phyloP scores from a whole-genome alignment of 192 early-diverging fungal species.

The Lobulomyces angularis region DNA sequence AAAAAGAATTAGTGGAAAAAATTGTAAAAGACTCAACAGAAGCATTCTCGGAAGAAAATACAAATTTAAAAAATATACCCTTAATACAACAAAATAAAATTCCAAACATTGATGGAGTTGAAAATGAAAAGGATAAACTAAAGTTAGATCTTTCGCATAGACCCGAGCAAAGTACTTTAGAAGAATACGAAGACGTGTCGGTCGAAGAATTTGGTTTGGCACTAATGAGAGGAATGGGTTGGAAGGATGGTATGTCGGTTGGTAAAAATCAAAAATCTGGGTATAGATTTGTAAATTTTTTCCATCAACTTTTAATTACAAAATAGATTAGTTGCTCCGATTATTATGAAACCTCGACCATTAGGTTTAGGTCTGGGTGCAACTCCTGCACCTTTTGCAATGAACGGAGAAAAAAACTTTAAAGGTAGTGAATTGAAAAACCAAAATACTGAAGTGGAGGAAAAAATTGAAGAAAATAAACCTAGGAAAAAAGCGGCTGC shows the following conservation, averaged over 20 bases:
- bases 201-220: conserved; percentile 83
- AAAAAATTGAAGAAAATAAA: too few relatives aligned
- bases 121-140: conserved; percentile 43
- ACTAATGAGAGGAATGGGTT: conserved; percentile 81
- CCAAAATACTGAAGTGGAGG: too few relatives aligned
- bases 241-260: conserved; percentile 55
- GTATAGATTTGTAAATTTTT: too few relatives aligned
- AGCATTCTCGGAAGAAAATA: too few relatives aligned
- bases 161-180: conserved; percentile 52
- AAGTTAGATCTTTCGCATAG: conserved; percentile 46
- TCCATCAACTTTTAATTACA: conserved; percentile 1
- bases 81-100: conserved; percentile 30
- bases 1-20: too few relatives aligned
- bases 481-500: too few relatives aligned
- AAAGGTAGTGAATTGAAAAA: too few relatives aligned
- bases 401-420: conserved; percentile 32
- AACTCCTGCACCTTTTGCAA: conserved; percentile 35
- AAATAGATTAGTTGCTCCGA: conserved; percentile 13
- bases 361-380: conserved; percentile 75
- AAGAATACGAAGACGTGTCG: conserved; percentile 72
- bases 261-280: conserved; percentile 37
- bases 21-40: too few relatives aligned
- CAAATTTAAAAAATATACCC: too few relatives aligned
- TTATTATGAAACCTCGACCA: conserved; percentile 41
- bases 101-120: conserved; percentile 22